Percentiles rank a stretch among this genome's conserved stretches.
phyloP scores from a whole-genome alignment of 352 stramenopile species.

The Pilasporangium apinafurcum region DNA sequence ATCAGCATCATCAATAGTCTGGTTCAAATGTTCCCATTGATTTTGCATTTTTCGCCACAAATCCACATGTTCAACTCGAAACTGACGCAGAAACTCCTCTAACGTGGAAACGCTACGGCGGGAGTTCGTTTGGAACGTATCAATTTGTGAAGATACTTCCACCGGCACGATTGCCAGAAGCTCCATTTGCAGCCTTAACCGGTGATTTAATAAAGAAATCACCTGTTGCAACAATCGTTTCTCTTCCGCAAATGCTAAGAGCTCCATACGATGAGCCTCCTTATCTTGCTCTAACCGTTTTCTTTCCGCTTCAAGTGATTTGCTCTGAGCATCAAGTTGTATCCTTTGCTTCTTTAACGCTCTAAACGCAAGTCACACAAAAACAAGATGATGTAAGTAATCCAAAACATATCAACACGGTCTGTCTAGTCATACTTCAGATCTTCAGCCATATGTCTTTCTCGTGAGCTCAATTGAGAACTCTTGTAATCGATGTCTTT shows the following conservation, averaged over 20 bases:
- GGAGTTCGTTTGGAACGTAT: not conserved
- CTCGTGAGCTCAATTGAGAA: slow-evolving; percentile 17
- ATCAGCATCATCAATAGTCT: slow-evolving; percentile 43
- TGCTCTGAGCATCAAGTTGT: slow-evolving; percentile 19
- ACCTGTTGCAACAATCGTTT: slow-evolving; percentile 37
- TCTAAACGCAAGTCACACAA: slow-evolving; percentile 4
- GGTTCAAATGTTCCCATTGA: slow-evolving; percentile 37
- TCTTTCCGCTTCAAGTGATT: slow-evolving; percentile 20
- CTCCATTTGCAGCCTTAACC: slow-evolving; percentile 35
- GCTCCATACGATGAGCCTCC: not conserved
- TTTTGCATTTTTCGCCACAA: slow-evolving; percentile 32
- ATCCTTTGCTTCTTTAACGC: slow-evolving; percentile 35
- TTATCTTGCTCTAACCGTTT: slow-evolving; percentile 11
- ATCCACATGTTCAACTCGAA: slow-evolving; percentile 21
- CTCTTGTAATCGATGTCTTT: slow-evolving; percentile 36
- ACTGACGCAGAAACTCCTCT: slow-evolving; percentile 14
- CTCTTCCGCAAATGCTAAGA: slow-evolving; percentile 22
- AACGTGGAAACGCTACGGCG: slow-evolving; percentile 4
- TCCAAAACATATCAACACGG: not conserved
- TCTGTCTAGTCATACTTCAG: slow-evolving; percentile 26
- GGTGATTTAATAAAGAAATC: slow-evolving; percentile 32
- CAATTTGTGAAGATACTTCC: not conserved
- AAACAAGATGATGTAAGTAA: not conserved
- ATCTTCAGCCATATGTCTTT: slow-evolving; percentile 32
- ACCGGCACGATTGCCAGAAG: slow-evolving; percentile 28